These are phyloP conservation scores for Pestalotiopsis fici DNA, from an alignment of 2,329 filamentous ascomycete genomes.

Conservation along the genomic window DNA sequence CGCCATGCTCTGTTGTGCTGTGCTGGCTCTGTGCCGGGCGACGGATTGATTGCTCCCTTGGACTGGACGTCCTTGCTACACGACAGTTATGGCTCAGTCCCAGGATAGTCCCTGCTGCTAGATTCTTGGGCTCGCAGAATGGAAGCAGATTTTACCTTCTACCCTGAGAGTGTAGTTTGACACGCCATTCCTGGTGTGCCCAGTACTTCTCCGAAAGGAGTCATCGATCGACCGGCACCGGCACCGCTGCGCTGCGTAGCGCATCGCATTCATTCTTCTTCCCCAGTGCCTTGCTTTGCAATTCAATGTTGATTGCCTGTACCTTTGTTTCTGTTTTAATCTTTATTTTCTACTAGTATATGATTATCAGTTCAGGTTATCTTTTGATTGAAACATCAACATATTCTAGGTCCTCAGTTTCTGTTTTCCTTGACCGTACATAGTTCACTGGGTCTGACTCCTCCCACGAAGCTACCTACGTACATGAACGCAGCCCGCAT, in stretches of 20 bases:
- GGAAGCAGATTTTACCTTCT: slow-evolving; percentile 9
- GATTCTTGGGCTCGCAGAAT: neutral
- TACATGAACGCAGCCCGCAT: neutral
- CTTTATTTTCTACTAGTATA: no score
- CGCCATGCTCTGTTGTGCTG: neutral
- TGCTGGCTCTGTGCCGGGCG: neutral
- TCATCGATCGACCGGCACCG: slow-evolving; percentile 13
- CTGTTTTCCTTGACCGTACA: neutral
- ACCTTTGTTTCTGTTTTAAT: neutral
- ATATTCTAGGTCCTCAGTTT: neutral
- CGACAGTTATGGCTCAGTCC: neutral
- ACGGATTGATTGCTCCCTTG: neutral
- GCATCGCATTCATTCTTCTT: slow-evolving; percentile 7
- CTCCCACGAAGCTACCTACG: neutral
- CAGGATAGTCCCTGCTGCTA: neutral
- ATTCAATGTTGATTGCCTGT: neutral
- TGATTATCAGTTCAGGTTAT: no score
- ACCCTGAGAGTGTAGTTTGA: slow-evolving; percentile 5
- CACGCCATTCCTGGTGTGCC: slow-evolving; percentile 7
- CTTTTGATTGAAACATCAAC: neutral
- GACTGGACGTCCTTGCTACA: neutral
- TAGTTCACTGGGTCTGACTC: neutral
- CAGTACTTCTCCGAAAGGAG: slow-evolving; percentile 13
- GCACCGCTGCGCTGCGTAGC: slow-evolving; percentile 4
- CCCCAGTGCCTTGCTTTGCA: neutral